These are phyloP conservation scores for Coemansia sp. DNA, from an alignment of 192 early-diverging fungal genomes.

Conservation along the genomic window DNA sequence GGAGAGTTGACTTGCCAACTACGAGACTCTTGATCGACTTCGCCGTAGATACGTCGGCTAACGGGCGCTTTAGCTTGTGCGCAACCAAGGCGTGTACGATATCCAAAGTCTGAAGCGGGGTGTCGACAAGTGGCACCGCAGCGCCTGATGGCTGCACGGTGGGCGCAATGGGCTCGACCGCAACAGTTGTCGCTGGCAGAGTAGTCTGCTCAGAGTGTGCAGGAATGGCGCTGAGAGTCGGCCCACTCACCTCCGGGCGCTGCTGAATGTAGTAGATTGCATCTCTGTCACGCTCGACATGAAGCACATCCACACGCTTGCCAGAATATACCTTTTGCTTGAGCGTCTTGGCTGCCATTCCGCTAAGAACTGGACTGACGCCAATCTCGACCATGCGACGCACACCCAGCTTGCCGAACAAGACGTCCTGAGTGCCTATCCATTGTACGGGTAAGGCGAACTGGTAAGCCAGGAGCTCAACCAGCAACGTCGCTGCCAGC, in stretches of 20 bases:
- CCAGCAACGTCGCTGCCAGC: slow-evolving; percentile 77
- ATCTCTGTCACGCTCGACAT: slow-evolving; percentile 18
- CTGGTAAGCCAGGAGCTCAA: slow-evolving; percentile 91
- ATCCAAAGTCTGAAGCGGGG: slow-evolving; percentile 74
- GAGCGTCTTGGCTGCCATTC: slow-evolving; percentile 76
- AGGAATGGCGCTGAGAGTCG: background rate
- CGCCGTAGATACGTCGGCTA: slow-evolving; percentile 71
- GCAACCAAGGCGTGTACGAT: slow-evolving; percentile 79
- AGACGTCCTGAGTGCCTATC: slow-evolving; percentile 92
- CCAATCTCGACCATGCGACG: slow-evolving; percentile 87
- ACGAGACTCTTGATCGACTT: slow-evolving; percentile 77
- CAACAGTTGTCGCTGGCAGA: slow-evolving; percentile 54
- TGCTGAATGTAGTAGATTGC: slow-evolving; percentile 19
- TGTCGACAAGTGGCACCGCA: slow-evolving; percentile 72
- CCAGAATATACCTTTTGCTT: too few species aligned
- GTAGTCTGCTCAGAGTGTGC: slow-evolving; percentile 1
- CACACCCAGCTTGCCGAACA: slow-evolving; percentile 75
- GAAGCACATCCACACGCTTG: slow-evolving; percentile 13
- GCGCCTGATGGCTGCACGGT: too few species aligned
- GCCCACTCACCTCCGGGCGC: background rate
- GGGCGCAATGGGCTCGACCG: slow-evolving; percentile 41
- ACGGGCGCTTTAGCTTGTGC: slow-evolving; percentile 85
- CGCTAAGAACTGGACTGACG: slow-evolving; percentile 82
- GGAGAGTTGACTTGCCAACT: slow-evolving; percentile 87
- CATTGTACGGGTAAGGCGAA: slow-evolving; percentile 92